Percentiles rank a stretch among this genome's conserved stretches.
Evolutionary conservation across 2,329 filamentous ascomycete species (phyloP).

Genomic region (Mariannaea elegans): DNA sequence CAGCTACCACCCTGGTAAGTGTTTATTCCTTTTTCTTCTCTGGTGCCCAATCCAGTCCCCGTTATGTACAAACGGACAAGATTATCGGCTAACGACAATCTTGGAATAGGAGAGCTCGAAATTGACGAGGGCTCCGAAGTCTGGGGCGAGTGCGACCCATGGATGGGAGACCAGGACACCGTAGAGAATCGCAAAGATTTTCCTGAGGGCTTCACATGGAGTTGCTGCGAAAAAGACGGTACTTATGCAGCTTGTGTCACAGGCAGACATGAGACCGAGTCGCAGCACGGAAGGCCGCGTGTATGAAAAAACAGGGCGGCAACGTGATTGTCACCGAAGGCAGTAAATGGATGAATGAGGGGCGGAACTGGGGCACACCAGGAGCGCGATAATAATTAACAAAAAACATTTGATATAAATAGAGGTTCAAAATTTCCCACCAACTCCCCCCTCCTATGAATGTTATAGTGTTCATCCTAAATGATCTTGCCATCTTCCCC

Average conservation of each 20-base stretch:
- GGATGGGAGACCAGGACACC: background rate
- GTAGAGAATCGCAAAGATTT: background rate
- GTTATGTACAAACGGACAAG: no score
- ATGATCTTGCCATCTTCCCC: slow-evolving; percentile 24
- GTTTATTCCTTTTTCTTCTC: no score
- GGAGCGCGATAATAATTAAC: no score
- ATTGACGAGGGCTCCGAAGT: background rate
- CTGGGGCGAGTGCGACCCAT: background rate
- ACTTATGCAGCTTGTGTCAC: background rate
- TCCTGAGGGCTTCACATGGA: slow-evolving; percentile 1
- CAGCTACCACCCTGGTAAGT: background rate
- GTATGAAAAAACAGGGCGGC: no score
- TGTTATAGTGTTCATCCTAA: slow-evolving; percentile 32
- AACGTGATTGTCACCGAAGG: no score
- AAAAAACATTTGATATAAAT: slow-evolving; percentile 20
- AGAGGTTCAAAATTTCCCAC: slow-evolving; percentile 25
- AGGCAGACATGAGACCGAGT: background rate
- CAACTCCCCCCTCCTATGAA: slow-evolving; percentile 39
- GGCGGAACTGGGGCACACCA: background rate
- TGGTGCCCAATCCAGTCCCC: no score
- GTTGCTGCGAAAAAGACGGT: background rate
- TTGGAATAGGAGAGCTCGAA: background rate
- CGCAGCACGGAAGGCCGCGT: no score
- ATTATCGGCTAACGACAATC: background rate
- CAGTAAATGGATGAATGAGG: background rate